Evolutionary conservation across 305 asterid species (phyloP), one percentile per base, ranked within the genome.

Genomic region (Ruellia speciosa): DNA sequence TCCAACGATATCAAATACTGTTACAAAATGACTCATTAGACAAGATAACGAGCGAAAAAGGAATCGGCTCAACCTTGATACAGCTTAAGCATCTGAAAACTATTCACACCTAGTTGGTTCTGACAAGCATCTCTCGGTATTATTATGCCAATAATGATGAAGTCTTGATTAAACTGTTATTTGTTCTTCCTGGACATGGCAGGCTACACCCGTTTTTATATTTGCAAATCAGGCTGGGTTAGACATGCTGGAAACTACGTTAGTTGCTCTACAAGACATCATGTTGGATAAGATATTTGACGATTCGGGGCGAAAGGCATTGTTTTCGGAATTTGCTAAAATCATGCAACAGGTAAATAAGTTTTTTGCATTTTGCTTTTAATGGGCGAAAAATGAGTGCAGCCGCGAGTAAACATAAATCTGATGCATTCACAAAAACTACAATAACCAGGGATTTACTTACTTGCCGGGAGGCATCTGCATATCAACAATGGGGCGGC

Each of bases 401-500:
- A 14, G 3, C 4, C n/a, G n/a, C n/a, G n/a, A n/a, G 17, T 51
- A 18, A 19, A 14, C 8, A 5, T 40, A 43, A 43, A 10, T 2
- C 31, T 24, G 31, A 24, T 24, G 31, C 31, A 24, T 24, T 24
- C 31, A 24, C 48, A 43, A 43, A 43, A 14, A 11, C 15, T 43
- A 43, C 11, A 2, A 10, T 4, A 43, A 43, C n/a, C 72, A 89
- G 96, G 97, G 97, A 40, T 82, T 61, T 20, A 78, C 87, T 0
- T 75, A 61, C 78, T 69, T 90, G 76, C 94, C 97, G 0, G 90
- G 90, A 31, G 96, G 95, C 24, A 62, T 90, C 47, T 87, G 95
- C 77, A 66, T 74, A 73, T 90, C 97, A 18, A 79, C 94, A 12
- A 90, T 90, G 97, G 97, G 97, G 3, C 88, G 97, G 13, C 94